Conservation (phyloP, 441 rosid species). For the Corymbia calophylla region DNA sequence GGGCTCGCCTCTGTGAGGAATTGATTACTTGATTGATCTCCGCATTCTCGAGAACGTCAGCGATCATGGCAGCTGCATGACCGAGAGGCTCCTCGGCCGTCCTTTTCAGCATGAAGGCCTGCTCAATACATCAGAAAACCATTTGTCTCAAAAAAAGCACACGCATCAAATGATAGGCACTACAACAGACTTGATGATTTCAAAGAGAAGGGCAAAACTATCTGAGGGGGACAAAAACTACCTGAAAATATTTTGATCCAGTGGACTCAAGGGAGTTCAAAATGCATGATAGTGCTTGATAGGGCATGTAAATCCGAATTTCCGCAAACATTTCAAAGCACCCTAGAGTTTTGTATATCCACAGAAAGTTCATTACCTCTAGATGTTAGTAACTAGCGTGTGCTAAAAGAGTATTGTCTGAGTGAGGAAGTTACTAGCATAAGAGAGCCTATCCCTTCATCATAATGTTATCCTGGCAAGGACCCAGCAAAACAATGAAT, state of each 20-base stretch:
- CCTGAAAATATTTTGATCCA: neutral
- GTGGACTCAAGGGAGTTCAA: neutral
- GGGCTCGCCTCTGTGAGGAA: slow-evolving; percentile 84
- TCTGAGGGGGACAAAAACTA: neutral
- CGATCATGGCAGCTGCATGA: slow-evolving; percentile 90
- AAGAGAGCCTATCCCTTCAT: neutral
- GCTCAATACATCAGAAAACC: neutral
- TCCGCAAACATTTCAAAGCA: neutral
- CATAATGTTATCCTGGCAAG: neutral
- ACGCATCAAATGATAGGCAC: neutral
- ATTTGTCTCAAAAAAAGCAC: neutral
- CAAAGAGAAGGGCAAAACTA: neutral
- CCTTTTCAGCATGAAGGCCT: slow-evolving; percentile 93
- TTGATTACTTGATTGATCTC: slow-evolving; percentile 73
- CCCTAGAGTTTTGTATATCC: neutral
- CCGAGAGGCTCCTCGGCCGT: slow-evolving; percentile 88
- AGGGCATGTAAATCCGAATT: neutral
- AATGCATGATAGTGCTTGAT: neutral
- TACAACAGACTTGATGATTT: neutral
- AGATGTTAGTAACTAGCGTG: neutral
- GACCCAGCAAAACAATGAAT: neutral
- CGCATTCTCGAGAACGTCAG: slow-evolving; percentile 87
- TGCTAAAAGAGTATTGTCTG: neutral
- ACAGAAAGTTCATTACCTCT: neutral
- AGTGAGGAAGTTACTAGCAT: neutral